Percentiles rank a stretch among this genome's conserved stretches.
Conservation (phyloP, 768 basidiomycete species). For the Termitomyces eurrhizus region DNA sequence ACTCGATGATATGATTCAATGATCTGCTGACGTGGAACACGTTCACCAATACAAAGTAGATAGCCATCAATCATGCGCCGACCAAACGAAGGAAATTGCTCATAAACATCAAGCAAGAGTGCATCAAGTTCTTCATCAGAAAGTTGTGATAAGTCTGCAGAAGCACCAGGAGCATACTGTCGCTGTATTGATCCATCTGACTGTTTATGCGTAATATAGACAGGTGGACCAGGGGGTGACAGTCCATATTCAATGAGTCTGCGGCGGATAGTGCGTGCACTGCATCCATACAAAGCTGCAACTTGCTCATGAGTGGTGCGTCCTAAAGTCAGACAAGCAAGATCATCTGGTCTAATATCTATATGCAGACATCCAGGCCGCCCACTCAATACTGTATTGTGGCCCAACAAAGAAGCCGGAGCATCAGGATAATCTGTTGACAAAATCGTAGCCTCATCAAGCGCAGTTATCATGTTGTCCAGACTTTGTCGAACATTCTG, state of each 20-base stretch:
- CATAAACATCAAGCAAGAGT: neutral
- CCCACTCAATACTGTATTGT: neutral
- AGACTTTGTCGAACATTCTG: neutral
- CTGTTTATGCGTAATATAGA: neutral
- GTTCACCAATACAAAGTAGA: neutral
- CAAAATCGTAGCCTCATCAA: neutral
- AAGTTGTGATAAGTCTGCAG: neutral
- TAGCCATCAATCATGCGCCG: no score
- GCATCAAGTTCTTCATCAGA: neutral
- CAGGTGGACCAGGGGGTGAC: neutral
- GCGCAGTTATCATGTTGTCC: neutral
- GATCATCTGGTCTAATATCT: conserved; percentile 6
- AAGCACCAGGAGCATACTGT: neutral
- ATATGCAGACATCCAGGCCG: neutral
- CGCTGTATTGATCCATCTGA: neutral
- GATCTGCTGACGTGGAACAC: neutral
- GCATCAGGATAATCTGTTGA: neutral
- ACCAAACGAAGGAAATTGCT: no score
- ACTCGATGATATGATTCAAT: neutral
- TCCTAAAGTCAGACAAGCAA: conserved; percentile 6
- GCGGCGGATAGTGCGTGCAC: neutral
- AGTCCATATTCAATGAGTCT: no score
- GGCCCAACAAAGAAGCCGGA: neutral
- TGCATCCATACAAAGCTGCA: neutral
- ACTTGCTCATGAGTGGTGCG: conserved; percentile 8